A percentile compares a stretch with the other conserved stretches of the same genome.
Conservation (phyloP, 2,329 filamentous ascomycete genomes). For the Fusarium dlaminii region DNA sequence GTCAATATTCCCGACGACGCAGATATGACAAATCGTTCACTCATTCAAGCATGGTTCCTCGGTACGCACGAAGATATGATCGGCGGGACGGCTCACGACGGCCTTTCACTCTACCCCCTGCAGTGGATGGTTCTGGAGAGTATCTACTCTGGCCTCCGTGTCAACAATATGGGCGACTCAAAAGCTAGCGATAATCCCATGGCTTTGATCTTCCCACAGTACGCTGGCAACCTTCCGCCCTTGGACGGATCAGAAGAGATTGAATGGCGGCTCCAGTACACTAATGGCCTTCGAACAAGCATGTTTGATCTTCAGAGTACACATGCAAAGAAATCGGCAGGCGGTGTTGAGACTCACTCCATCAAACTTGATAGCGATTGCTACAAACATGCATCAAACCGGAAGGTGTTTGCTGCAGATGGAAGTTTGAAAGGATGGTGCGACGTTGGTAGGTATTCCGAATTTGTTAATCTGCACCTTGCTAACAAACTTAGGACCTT, state of each 20-base stretch:
- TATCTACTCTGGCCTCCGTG: constrained; percentile 18
- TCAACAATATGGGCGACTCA: constrained; percentile 4
- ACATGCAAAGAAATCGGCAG: constrained; percentile 10
- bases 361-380: constrained; percentile 34
- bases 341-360: constrained; percentile 10
- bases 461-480: background rate
- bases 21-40: constrained; percentile 17
- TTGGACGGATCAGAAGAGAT: constrained; percentile 40
- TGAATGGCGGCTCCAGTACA: constrained; percentile 35
- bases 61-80: constrained; percentile 38
- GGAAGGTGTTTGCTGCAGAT: constrained; percentile 24
- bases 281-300: constrained; percentile 31
- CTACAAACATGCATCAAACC: constrained; percentile 20
- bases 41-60: constrained; percentile 39
- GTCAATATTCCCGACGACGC: constrained; percentile 8
- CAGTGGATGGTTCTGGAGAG: constrained; percentile 42
- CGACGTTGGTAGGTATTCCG: background rate
- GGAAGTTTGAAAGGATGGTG: constrained; percentile 33
- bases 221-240: constrained; percentile 31
- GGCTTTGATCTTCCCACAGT: constrained; percentile 37
- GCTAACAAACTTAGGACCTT: constrained; percentile 5
- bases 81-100: constrained; percentile 34
- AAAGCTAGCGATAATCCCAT: constrained; percentile 11
- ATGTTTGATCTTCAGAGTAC: constrained; percentile 41
- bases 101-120: constrained; percentile 34